Percentiles rank a stretch among this genome's conserved stretches.
Conservation (phyloP, 768 basidiomycete species). For the Boletus tylopilopsis region DNA sequence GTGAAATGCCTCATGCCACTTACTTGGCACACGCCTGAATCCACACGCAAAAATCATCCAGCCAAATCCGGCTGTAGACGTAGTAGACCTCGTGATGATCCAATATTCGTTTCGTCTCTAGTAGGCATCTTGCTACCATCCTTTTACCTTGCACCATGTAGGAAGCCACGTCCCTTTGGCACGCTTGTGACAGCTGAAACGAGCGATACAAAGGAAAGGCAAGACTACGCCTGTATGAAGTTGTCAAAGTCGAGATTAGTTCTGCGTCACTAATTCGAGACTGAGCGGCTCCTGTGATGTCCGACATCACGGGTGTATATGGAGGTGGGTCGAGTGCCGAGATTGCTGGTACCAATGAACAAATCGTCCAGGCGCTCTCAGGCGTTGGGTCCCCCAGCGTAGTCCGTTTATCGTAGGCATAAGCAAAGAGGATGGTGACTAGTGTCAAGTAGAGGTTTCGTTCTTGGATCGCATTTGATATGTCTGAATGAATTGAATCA, state of each 20-base stretch:
- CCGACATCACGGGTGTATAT: slow-evolving; percentile 30
- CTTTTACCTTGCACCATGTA: slow-evolving; percentile 61
- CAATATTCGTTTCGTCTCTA: slow-evolving; percentile 69
- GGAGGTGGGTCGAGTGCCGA: slow-evolving; percentile 76
- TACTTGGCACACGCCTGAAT: slow-evolving; percentile 66
- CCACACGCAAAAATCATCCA: slow-evolving; percentile 86
- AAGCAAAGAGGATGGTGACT: slow-evolving; percentile 70
- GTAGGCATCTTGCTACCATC: slow-evolving; percentile 56
- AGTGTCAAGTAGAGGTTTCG: slow-evolving; percentile 66
- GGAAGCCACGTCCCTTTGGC: slow-evolving; percentile 58
- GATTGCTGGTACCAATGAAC: slow-evolving; percentile 68
- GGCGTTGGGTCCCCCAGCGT: slow-evolving; percentile 78
- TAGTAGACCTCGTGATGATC: slow-evolving; percentile 86
- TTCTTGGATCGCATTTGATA: slow-evolving; percentile 52
- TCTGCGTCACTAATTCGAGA: slow-evolving; percentile 40
- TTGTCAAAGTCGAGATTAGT: slow-evolving; percentile 46
- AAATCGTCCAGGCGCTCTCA: slow-evolving; percentile 87
- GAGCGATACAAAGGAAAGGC: slow-evolving; percentile 80
- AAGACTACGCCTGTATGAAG: slow-evolving; percentile 72
- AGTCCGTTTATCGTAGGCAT: slow-evolving; percentile 76
- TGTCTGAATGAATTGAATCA: slow-evolving; percentile 48
- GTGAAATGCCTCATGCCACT: slow-evolving; percentile 18
- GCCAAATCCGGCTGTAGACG: slow-evolving; percentile 84
- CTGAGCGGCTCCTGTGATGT: slow-evolving; percentile 3
- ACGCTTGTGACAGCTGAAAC: slow-evolving; percentile 67